These are phyloP conservation scores for Candida oleophila DNA, from an alignment of 805 yeast genomes.

Conservation along the genomic window DNA sequence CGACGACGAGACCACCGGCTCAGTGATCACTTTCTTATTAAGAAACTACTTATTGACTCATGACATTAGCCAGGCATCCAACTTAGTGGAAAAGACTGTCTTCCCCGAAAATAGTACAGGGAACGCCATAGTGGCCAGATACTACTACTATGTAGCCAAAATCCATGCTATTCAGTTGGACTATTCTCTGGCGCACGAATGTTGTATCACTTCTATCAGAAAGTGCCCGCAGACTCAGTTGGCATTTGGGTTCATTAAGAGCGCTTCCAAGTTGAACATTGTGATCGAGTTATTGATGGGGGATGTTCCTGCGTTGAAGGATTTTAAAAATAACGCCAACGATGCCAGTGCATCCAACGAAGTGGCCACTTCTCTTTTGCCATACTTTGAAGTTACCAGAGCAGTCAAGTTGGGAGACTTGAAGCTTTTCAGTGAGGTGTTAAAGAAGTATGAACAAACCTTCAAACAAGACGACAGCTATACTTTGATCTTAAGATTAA, in stretches of 20 bases:
- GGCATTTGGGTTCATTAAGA: constrained; percentile 84
- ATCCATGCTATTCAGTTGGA: constrained; percentile 90
- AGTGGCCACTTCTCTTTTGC: constrained; percentile 78
- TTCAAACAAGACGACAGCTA: constrained; percentile 78
- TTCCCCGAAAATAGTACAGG: constrained; percentile 78
- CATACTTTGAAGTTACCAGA: constrained; percentile 83
- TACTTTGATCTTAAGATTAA: constrained; percentile 80
- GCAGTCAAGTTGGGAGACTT: constrained; percentile 94
- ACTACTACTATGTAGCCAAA: constrained; percentile 86
- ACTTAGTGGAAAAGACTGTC: constrained; percentile 82
- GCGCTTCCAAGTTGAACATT: constrained; percentile 84
- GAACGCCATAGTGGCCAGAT: constrained; percentile 87
- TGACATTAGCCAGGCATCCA: constrained; percentile 84
- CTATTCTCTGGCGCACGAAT: constrained; percentile 87
- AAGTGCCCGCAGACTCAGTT: constrained; percentile 90
- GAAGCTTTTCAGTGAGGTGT: constrained; percentile 69
- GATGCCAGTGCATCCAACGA: constrained; percentile 67
- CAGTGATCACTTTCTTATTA: constrained; percentile 78
- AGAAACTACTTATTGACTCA: constrained; percentile 77
- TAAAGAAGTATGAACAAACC: constrained; percentile 57
- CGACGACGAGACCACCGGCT: constrained; percentile 88
- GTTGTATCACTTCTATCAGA: constrained; percentile 90
- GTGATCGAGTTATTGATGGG: constrained; percentile 93
- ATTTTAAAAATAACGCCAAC: constrained; percentile 61
- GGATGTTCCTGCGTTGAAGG: constrained; percentile 87